Conservation (phyloP, 768 basidiomycete genomes). For the Tulasnella sp. region DNA sequence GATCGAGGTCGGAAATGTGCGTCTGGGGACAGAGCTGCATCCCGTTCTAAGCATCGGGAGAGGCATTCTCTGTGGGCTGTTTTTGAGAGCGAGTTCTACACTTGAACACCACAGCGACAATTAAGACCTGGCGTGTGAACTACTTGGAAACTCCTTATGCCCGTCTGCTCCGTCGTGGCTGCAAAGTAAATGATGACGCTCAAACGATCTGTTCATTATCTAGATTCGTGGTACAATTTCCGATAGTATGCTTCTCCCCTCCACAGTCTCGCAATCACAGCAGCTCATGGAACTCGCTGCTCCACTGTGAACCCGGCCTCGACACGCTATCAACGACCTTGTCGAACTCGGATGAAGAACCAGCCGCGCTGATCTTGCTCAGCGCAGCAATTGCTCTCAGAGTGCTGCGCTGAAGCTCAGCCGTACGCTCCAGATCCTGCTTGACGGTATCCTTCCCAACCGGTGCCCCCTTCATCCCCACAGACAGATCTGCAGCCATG, state of each 20-base stretch:
- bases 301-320: slow-evolving; percentile 48
- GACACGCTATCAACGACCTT: slow-evolving; percentile 62
- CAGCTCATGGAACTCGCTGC: slow-evolving; percentile 55
- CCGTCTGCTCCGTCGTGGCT: too few species aligned
- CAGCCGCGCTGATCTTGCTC: slow-evolving; percentile 56
- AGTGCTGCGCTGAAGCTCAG: slow-evolving; percentile 85
- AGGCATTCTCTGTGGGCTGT: too few species aligned
- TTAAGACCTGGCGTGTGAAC: too few species aligned
- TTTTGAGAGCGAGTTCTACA: too few species aligned
- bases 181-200: too few species aligned
- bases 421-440: slow-evolving; percentile 76
- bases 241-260: not conserved
- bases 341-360: slow-evolving; percentile 64
- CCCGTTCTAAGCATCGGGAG: too few species aligned
- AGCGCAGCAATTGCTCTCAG: slow-evolving; percentile 79
- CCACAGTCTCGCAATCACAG: not conserved
- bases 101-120: too few species aligned
- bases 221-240: not conserved
- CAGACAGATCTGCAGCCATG: slow-evolving; percentile 70
- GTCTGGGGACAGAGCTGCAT: too few species aligned
- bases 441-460: slow-evolving; percentile 95
- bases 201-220: too few species aligned
- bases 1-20: too few species aligned
- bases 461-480: slow-evolving; percentile 79
- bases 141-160: too few species aligned